Percentiles rank a stretch among this genome's conserved stretches.
Evolutionary conservation across 768 basidiomycete species (phyloP).

Genomic region (Lepiota venenata): DNA sequence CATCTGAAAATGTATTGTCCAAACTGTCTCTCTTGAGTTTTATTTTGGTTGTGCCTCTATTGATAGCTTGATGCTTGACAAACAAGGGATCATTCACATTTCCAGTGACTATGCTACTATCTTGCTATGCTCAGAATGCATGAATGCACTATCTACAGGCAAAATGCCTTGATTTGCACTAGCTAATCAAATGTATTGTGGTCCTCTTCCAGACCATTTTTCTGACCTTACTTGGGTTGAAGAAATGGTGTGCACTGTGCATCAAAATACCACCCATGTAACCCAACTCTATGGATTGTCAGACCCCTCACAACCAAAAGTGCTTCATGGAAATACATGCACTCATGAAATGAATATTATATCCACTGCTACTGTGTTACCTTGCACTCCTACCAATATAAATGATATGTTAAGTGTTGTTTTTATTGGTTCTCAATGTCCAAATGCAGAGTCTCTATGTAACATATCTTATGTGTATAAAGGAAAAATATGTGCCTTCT

Average conservation of each 20-base stretch:
- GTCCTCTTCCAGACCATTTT: slow-evolving; percentile 18
- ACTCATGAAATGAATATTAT: slow-evolving; percentile 29
- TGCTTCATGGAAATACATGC: slow-evolving; percentile 32
- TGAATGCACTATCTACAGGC: too few species aligned
- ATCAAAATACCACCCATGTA: slow-evolving; percentile 24
- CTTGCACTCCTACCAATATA: slow-evolving; percentile 23
- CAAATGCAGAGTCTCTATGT: too few species aligned
- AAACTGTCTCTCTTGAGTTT: too few species aligned
- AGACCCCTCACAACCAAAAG: slow-evolving; percentile 17
- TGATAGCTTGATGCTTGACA: too few species aligned
- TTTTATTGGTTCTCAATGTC: slow-evolving; percentile 23
- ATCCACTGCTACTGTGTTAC: slow-evolving; percentile 23
- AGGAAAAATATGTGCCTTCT: too few species aligned
- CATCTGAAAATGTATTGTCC: too few species aligned
- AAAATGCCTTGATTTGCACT: too few species aligned
- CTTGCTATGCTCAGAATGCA: too few species aligned
- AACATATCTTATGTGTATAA: too few species aligned
- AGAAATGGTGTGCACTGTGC: slow-evolving; percentile 26
- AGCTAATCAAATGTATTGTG: slow-evolving; percentile 20
- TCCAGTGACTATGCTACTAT: too few species aligned
- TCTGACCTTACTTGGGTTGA: slow-evolving; percentile 21
- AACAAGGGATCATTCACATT: too few species aligned
- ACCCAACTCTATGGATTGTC: slow-evolving; percentile 21
- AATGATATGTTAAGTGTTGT: slow-evolving; percentile 22
- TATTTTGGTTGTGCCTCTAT: too few species aligned